Conservation (phyloP, 257 asterid genomes). For the Marsdenia floribunda region DNA sequence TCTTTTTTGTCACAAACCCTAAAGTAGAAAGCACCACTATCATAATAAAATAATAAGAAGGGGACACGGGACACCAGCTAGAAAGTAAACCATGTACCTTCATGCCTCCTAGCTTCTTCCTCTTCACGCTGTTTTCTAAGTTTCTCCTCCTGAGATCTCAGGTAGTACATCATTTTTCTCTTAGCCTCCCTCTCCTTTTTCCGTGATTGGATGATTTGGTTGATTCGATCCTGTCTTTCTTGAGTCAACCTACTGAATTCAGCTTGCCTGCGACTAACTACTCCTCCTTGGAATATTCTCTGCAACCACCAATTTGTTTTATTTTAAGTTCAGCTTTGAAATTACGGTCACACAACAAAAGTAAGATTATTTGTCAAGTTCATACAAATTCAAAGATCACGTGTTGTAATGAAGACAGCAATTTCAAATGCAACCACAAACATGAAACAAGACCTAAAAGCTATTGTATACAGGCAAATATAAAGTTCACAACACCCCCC, state of each 20-base stretch:
- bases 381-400: not conserved
- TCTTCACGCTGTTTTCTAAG: slow-evolving; percentile 60
- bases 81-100: slow-evolving; percentile 48
- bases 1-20: not conserved
- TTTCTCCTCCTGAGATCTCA: slow-evolving; percentile 69
- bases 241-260: slow-evolving; percentile 35
- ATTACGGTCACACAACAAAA: not conserved
- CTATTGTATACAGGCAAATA: not conserved
- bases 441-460: not conserved
- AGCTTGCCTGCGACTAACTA: slow-evolving; percentile 37
- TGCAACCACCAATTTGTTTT: slow-evolving; percentile 22
- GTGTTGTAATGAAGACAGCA: not conserved
- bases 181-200: slow-evolving; percentile 58
- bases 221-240: slow-evolving; percentile 49
- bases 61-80: not conserved
- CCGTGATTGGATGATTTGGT: slow-evolving; percentile 47
- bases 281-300: slow-evolving; percentile 52
- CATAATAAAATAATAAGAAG: not conserved
- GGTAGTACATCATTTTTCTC: slow-evolving; percentile 61
- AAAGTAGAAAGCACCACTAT: no score
- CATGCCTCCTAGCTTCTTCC: slow-evolving; percentile 78
- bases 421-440: not conserved
- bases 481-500: not conserved
- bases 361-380: not conserved
- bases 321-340: not conserved